Percentiles rank a stretch among this genome's conserved stretches.
Evolutionary conservation across 805 yeast genomes (phyloP).

Genomic region (Lipomyces oligophaga): DNA sequence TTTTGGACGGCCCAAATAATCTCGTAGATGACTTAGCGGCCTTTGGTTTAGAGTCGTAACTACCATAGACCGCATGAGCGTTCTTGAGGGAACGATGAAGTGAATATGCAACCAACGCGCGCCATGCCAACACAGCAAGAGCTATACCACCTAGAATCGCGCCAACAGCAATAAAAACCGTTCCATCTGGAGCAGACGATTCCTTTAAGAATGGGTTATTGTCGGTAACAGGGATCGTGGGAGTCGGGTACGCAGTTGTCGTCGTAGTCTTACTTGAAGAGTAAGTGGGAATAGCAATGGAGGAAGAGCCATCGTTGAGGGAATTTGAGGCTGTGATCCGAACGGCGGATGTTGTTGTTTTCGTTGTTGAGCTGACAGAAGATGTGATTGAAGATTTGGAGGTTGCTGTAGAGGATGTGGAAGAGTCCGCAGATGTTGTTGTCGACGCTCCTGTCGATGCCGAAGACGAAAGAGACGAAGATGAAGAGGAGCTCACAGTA

Average conservation of each 20-base stretch:
- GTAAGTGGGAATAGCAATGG: slow-evolving; percentile 2
- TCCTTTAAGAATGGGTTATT: slow-evolving; percentile 63
- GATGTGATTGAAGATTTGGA: not conserved
- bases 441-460: not conserved
- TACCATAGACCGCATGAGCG: slow-evolving; percentile 35
- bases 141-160: slow-evolving; percentile 59
- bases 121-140: slow-evolving; percentile 51
- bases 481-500: slow-evolving; percentile 1
- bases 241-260: slow-evolving; percentile 39
- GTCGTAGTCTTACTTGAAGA: slow-evolving; percentile 4
- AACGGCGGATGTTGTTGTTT: not conserved
- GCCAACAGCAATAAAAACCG: slow-evolving; percentile 81
- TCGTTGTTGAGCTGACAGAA: slow-evolving; percentile 1
- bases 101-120: slow-evolving; percentile 45
- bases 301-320: slow-evolving; percentile 9
- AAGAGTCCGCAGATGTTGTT: slow-evolving; percentile 2
- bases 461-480: slow-evolving; percentile 4
- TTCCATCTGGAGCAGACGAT: slow-evolving; percentile 59
- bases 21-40: not conserved
- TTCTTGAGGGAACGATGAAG: slow-evolving; percentile 53
- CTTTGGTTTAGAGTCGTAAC: slow-evolving; percentile 27
- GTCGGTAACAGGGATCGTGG: slow-evolving; percentile 54
- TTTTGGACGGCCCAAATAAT: slow-evolving; percentile 7
- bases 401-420: not conserved
- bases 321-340: slow-evolving; percentile 13